A percentile compares a stretch with the other conserved stretches of the same genome.
phyloP scores from a whole-genome alignment of 2,329 filamentous ascomycete species.

The Huntiella bhutanensis region DNA sequence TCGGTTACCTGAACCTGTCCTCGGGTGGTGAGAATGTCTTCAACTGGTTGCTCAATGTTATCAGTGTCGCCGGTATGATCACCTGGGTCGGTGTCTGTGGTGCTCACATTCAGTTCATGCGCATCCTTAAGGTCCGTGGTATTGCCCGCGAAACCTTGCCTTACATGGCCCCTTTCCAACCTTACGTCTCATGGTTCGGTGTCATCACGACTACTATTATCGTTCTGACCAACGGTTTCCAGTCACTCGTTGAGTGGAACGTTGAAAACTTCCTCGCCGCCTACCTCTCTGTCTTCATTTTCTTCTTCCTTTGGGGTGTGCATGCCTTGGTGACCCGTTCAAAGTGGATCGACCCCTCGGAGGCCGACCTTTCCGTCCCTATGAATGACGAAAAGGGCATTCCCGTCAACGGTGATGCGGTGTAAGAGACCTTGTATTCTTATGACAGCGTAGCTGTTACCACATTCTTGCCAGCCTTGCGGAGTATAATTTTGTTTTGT shows the following conservation, averaged over 20 bases:
- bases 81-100: conserved; percentile 48
- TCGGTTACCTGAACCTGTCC: conserved; percentile 50
- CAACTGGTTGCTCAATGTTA: conserved; percentile 55
- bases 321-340: conserved; percentile 35
- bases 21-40: conserved; percentile 41
- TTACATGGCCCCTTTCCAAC: conserved; percentile 42
- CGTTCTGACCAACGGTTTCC: conserved; percentile 49
- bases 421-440: too few species aligned
- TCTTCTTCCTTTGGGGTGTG: conserved; percentile 36
- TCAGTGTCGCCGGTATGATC: conserved; percentile 49
- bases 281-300: conserved; percentile 47
- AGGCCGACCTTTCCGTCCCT: conserved; percentile 19
- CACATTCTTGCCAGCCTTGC: background rate
- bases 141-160: conserved; percentile 39
- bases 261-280: conserved; percentile 42
- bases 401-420: background rate
- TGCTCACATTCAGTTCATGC: conserved; percentile 47
- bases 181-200: conserved; percentile 45
- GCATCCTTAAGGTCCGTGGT: conserved; percentile 34
- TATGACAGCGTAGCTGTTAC: too few species aligned
- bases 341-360: conserved; percentile 20
- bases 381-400: conserved; percentile 2
- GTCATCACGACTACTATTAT: conserved; percentile 46
- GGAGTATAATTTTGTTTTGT: background rate
- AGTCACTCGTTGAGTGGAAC: conserved; percentile 44